Percentiles rank a stretch among this genome's conserved stretches.
Conservation (phyloP, 139 green algal genomes). For the Chlamydomonas asymmetrica region DNA sequence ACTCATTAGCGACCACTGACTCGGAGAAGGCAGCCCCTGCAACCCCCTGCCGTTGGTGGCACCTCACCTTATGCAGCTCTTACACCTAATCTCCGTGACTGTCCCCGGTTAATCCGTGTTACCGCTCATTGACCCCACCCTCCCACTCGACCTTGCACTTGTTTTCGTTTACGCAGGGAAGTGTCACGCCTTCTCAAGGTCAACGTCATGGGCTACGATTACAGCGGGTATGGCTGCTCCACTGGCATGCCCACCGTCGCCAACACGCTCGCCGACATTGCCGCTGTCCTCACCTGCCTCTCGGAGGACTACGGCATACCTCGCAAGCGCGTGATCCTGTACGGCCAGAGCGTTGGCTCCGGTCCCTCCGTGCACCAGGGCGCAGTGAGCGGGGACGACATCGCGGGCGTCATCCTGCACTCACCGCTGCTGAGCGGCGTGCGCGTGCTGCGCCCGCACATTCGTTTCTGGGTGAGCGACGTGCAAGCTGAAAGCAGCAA, state of each 20-base stretch:
- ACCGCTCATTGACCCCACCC: not conserved
- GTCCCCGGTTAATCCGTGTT: no score
- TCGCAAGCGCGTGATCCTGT: constrained; percentile 69
- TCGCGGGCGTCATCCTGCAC: constrained; percentile 88
- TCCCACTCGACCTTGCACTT: not conserved
- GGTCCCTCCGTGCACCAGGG: constrained; percentile 70
- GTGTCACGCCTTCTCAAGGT: constrained; percentile 61
- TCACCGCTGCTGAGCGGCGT: constrained; percentile 86
- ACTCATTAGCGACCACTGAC: no score
- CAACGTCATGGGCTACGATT: constrained; percentile 86
- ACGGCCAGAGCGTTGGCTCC: constrained; percentile 86
- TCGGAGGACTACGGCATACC: constrained; percentile 33
- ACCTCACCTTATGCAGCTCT: not conserved
- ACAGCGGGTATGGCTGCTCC: constrained; percentile 54
- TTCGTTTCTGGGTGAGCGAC: constrained; percentile 76
- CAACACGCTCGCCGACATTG: constrained; percentile 68
- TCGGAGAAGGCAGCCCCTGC: no score
- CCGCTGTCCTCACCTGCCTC: constrained; percentile 53
- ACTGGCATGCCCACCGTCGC: constrained; percentile 46
- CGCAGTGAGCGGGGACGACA: constrained; percentile 34
- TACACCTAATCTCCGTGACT: no score
- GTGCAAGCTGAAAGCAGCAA: no score
- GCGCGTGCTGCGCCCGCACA: constrained; percentile 80
- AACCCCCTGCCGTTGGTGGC: not conserved
- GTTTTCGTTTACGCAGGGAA: constrained; percentile 56